Conservation (phyloP, 805 yeast species). For the Saccharomycopsis sp. region DNA sequence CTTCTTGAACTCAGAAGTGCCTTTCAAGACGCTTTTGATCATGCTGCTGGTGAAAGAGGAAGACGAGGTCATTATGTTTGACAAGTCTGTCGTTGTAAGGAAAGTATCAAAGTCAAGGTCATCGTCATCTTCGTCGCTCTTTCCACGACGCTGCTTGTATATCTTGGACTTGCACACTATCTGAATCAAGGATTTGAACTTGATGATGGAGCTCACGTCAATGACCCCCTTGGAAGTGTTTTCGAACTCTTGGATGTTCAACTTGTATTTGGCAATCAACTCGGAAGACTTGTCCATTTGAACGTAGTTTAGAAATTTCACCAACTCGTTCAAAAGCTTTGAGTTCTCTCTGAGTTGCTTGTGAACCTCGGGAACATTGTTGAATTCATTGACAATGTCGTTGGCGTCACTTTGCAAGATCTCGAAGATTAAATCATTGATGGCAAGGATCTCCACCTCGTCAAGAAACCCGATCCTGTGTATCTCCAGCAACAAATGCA, state of each 20-base stretch:
- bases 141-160: constrained; percentile 3
- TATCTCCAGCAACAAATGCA: constrained; percentile 46
- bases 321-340: constrained; percentile 36
- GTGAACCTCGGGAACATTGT: constrained; percentile 15
- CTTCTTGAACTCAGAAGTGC: constrained; percentile 2
- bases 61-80: neutral
- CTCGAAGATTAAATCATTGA: constrained; percentile 37
- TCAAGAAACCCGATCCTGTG: constrained; percentile 55
- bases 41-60: neutral
- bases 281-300: constrained; percentile 34
- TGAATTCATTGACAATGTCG: constrained; percentile 25
- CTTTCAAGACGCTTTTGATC: neutral
- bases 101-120: neutral
- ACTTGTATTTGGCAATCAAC: constrained; percentile 29
- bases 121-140: constrained; percentile 4
- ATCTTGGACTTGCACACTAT: constrained; percentile 25
- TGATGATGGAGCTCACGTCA: constrained; percentile 27
- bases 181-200: constrained; percentile 25
- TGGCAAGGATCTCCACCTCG: constrained; percentile 40
- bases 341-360: constrained; percentile 24
- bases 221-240: constrained; percentile 21
- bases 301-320: constrained; percentile 42
- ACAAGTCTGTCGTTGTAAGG: neutral
- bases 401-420: constrained; percentile 24
- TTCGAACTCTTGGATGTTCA: constrained; percentile 26